These are phyloP conservation scores for Smittium culicis DNA, from an alignment of 371 early-diverging fungal species.

Conservation along the genomic window DNA sequence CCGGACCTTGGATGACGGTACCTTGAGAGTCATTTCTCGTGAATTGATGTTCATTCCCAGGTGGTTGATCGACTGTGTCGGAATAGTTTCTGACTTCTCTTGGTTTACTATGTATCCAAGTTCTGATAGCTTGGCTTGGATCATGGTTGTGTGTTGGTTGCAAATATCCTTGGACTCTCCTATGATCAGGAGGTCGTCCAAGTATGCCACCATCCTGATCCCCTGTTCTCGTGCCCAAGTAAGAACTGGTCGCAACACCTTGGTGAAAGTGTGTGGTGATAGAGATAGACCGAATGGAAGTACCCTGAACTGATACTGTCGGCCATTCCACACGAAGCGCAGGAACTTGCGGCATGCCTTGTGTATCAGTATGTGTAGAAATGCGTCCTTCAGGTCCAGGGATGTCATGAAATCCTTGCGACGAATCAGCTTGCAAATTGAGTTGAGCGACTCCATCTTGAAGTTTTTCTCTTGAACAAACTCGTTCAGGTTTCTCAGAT, in stretches of 20 bases:
- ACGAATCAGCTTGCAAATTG: too few species aligned
- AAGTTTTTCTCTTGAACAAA: too few species aligned
- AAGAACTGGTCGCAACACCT: slow-evolving; percentile 27
- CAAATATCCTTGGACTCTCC: slow-evolving; percentile 1
- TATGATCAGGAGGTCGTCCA: slow-evolving; percentile 28
- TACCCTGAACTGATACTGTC: too few species aligned
- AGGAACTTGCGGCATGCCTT: too few species aligned
- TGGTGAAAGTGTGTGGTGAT: slow-evolving; percentile 33
- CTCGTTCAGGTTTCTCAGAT: too few species aligned
- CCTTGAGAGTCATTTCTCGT: background rate
- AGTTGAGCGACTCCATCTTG: too few species aligned
- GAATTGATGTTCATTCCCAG: slow-evolving; percentile 30
- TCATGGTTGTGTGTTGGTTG: slow-evolving; percentile 14
- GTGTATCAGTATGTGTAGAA: too few species aligned
- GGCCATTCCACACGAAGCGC: too few species aligned
- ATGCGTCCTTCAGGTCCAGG: too few species aligned
- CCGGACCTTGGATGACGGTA: background rate
- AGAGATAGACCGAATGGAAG: slow-evolving; percentile 36
- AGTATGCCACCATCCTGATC: slow-evolving; percentile 25
- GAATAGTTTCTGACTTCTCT: slow-evolving; percentile 20
- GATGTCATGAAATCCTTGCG: too few species aligned
- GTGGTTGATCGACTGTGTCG: slow-evolving; percentile 27
- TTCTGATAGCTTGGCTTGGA: slow-evolving; percentile 17
- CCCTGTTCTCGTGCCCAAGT: slow-evolving; percentile 23
- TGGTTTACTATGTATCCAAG: slow-evolving; percentile 27